Base-by-base conservation (phyloP, 2,329 filamentous ascomycete genomes). In the Aspergillus tamarii region DNA sequence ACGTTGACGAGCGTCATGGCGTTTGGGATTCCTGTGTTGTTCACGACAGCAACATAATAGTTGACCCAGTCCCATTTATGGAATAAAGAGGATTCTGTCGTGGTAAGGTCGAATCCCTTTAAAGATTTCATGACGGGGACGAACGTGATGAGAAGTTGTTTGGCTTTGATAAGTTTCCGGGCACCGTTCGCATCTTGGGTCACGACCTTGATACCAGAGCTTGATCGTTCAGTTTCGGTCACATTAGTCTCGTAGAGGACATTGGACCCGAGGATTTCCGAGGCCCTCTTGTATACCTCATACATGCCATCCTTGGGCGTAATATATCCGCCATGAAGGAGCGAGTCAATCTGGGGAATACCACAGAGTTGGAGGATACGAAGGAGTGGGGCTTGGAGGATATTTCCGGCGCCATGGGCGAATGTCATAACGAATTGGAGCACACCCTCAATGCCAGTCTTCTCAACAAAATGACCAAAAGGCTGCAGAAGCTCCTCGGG, bases 11-110 rank as follows among this genome's bases (percentile, higher is more conserved):
- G 52, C 34, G 77, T 66, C 14, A 69, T 14, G 26, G 64, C 68
- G 19, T 66, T 65, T 1, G 78, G 72, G 6, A 83, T 55, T 1
- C 78, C 78, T 3, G 78, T 80, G 50, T 80, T 78, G 2, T 72
- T 73, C 4, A 83, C 53, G 0, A 83, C 55, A 4, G 66, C 71
- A 4, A 73, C 75, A 65, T 79, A 84, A 72, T 80, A 83, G 1
- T 67, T 75, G 0, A 66, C 74, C 60, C 76, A 74, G n/a, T 57
- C 63, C 64, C 81, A 81, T 60, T 81, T 73, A 3, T 60, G 21
- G 63, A 82, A 80, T 11, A 81, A 67, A 0, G 48, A 26, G 1
- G 21, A 57, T 61, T 85, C 83, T 0, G 66, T 45, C 0, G 55
- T 1, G 41, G 67, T 70, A 7, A 84, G 70, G 60, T 79, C 78